Conservation (phyloP, 1,139 yeast genomes). For the Candida sp. region DNA sequence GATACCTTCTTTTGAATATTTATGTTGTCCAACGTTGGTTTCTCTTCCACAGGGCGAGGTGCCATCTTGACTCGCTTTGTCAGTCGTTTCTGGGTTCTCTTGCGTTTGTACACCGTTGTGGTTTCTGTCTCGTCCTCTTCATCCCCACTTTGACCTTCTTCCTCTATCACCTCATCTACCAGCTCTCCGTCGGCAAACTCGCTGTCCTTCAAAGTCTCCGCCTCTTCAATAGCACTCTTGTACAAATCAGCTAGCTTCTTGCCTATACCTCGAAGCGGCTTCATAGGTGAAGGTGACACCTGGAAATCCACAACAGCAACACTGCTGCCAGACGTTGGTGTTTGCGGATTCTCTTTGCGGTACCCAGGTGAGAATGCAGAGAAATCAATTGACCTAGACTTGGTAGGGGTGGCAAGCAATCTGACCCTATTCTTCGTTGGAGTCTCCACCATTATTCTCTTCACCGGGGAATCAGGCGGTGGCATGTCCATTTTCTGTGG, state of each 20-base stretch:
- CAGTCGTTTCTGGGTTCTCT: constrained; percentile 60
- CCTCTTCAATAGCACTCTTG: constrained; percentile 32
- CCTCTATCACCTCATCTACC: constrained; percentile 10
- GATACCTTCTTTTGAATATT: constrained; percentile 47
- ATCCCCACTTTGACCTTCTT: constrained; percentile 19
- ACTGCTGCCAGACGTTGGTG: constrained; percentile 9
- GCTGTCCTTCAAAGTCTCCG: constrained; percentile 4
- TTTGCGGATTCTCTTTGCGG: constrained; percentile 13
- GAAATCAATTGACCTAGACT: constrained; percentile 1
- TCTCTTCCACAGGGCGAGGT: constrained; percentile 33
- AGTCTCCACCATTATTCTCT: constrained; percentile 8
- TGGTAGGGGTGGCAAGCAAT: constrained; percentile 10
- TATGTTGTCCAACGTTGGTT: constrained; percentile 30
- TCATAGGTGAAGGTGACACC: constrained; percentile 52
- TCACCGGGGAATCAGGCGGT: constrained; percentile 9
- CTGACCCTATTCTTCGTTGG: constrained; percentile 12
- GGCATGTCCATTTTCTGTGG: constrained; percentile 3
- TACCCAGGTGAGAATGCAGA: constrained; percentile 34
- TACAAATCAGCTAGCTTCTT: constrained; percentile 40
- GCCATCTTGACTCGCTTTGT: constrained; percentile 65
- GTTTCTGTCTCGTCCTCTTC: constrained; percentile 19
- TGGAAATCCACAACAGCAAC: constrained; percentile 23
- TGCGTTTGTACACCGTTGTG: constrained; percentile 26
- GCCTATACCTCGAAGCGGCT: constrained; percentile 39
- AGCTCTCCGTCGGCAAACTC: too few species aligned